Evolutionary conservation across 768 basidiomycete species (phyloP).

Genomic region (Leccinellum luteum): DNA sequence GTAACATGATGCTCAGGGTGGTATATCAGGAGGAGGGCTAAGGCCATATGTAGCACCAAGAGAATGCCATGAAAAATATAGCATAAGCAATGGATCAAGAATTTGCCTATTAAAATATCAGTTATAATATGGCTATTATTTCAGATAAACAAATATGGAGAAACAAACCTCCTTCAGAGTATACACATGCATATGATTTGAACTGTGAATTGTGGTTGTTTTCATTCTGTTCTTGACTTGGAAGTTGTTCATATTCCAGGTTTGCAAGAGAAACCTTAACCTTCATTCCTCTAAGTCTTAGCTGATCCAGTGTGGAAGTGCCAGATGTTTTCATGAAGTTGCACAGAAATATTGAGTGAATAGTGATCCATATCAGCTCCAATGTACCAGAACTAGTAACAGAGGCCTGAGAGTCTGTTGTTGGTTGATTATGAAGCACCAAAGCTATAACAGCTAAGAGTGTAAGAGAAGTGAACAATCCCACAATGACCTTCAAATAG

Average conservation of each 20-base stretch:
- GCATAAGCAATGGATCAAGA: neutral
- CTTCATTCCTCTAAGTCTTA: neutral
- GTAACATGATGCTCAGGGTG: slow-evolving; percentile 1
- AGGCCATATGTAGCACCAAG: neutral
- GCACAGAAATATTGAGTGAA: neutral
- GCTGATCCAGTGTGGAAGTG: neutral
- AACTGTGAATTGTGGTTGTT: too few relatives aligned
- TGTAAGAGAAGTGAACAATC: neutral
- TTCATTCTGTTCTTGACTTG: neutral
- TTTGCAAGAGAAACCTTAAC: neutral
- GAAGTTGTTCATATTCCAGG: neutral
- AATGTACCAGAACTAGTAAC: neutral
- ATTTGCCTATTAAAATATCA: neutral
- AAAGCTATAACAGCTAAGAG: neutral
- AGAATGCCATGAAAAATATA: neutral
- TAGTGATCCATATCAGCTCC: neutral
- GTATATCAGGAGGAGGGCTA: neutral
- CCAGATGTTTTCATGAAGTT: neutral
- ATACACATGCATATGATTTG: too few relatives aligned
- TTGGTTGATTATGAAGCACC: neutral
- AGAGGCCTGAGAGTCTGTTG: neutral
- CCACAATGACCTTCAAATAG: neutral
- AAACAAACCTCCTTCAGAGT: too few relatives aligned
- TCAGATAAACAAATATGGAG: too few relatives aligned
- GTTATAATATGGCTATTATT: neutral